These are phyloP conservation scores for Anthracocystis walkeri DNA, from an alignment of 1,284 basidiomycete species.

Conservation along the genomic window DNA sequence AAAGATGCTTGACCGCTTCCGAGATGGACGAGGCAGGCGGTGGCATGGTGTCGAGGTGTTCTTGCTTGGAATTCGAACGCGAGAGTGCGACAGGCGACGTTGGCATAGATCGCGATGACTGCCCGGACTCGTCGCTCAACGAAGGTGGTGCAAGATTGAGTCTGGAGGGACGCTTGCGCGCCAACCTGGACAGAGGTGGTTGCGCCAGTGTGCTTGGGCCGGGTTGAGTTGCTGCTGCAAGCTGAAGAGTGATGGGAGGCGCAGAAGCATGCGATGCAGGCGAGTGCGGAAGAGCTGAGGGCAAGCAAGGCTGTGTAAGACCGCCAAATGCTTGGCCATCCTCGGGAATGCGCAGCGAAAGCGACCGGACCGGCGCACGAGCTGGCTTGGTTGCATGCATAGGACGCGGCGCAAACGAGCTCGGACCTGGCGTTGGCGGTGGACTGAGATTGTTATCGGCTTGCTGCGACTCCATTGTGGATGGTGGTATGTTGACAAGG, in stretches of 20 bases:
- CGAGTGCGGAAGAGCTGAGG: constrained; percentile 11
- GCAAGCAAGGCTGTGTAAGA: constrained; percentile 27
- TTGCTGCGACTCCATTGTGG: constrained; percentile 17
- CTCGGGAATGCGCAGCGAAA: constrained; percentile 44
- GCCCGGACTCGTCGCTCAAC: constrained; percentile 19
- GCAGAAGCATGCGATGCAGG: constrained; percentile 8
- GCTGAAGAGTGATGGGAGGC: constrained; percentile 21
- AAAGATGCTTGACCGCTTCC: constrained; percentile 53
- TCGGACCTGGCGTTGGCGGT: constrained; percentile 45
- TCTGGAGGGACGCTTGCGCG: constrained; percentile 48
- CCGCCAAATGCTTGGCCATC: constrained; percentile 39
- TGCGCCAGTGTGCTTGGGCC: constrained; percentile 20
- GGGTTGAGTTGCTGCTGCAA: constrained; percentile 6
- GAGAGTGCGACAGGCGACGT: constrained; percentile 37
- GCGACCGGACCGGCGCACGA: constrained; percentile 21
- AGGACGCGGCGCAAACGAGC: constrained; percentile 35
- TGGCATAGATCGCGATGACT: constrained; percentile 53
- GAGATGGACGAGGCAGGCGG: constrained; percentile 20
- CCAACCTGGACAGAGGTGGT: constrained; percentile 17
- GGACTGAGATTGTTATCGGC: constrained; percentile 22
- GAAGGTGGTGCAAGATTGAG: constrained; percentile 44
- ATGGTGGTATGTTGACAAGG: background rate
- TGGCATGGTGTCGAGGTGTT: constrained; percentile 10
- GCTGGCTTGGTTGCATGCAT: constrained; percentile 9
- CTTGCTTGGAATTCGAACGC: constrained; percentile 25